These are phyloP conservation scores for Chlamydomonas applanata DNA, from an alignment of 139 green algal species.

Conservation along the genomic window DNA sequence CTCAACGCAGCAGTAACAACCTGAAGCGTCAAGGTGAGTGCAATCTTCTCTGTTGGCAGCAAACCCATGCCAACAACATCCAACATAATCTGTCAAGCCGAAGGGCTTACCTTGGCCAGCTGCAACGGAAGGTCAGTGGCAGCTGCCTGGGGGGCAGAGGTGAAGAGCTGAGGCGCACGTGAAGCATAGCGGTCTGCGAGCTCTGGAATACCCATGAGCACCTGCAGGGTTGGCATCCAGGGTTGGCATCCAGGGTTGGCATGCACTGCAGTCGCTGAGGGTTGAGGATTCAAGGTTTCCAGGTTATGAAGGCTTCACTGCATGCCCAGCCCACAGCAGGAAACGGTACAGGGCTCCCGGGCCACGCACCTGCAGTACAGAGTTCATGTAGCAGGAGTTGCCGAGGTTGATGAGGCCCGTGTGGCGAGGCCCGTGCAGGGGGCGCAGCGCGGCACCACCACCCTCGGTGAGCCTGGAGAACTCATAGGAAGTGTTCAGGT, in stretches of 20 bases:
- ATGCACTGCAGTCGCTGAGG: too few relatives aligned
- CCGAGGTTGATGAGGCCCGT: slow-evolving; percentile 95
- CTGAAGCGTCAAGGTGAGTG: too few relatives aligned
- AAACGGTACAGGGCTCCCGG: too few relatives aligned
- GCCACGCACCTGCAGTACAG: slow-evolving; percentile 69
- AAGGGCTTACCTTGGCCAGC: slow-evolving; percentile 68
- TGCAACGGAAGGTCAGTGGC: slow-evolving; percentile 74
- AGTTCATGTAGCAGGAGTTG: slow-evolving; percentile 98
- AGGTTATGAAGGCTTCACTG: too few relatives aligned
- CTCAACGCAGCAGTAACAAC: too few relatives aligned
- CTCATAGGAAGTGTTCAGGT: slow-evolving; percentile 88
- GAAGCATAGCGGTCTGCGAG: slow-evolving; percentile 64
- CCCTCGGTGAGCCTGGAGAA: slow-evolving; percentile 91
- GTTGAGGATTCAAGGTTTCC: too few relatives aligned
- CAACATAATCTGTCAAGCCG: not conserved
- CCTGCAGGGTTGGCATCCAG: slow-evolving; percentile 25
- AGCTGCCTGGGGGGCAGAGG: slow-evolving; percentile 39
- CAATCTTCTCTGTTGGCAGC: too few relatives aligned
- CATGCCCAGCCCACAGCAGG: too few relatives aligned
- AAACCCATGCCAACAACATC: not conserved
- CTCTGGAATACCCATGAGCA: slow-evolving; percentile 77
- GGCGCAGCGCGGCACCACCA: slow-evolving; percentile 59
- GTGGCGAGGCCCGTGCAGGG: slow-evolving; percentile 72
- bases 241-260: too few relatives aligned
- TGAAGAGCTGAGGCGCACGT: slow-evolving; percentile 46